Percentiles rank a stretch among this genome's conserved stretches.
Evolutionary conservation across 306 rosid genomes (phyloP).

Genomic region (Cucumis melo): DNA sequence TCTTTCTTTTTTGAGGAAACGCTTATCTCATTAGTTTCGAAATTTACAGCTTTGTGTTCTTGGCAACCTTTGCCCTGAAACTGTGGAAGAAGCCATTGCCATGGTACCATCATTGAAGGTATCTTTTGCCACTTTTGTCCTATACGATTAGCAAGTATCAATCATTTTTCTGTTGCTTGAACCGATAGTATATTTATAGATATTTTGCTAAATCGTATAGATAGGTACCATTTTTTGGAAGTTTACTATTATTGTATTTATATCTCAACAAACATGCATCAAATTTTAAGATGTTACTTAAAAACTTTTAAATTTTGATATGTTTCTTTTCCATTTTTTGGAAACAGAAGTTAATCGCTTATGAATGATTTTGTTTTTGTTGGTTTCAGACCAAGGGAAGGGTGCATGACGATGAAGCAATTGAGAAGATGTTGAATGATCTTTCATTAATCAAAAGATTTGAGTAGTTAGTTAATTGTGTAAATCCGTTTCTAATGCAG

Average conservation of each 20-base stretch:
- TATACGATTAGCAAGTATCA: too few relatives aligned
- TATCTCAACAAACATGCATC: too few relatives aligned
- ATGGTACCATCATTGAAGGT: conserved; percentile 98
- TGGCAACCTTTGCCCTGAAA: conserved; percentile 97
- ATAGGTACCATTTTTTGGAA: too few relatives aligned
- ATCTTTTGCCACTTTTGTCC: neutral
- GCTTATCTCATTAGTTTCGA: neutral
- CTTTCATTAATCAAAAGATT: conserved; percentile 78
- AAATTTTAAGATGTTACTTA: too few relatives aligned
- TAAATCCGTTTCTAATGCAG: neutral
- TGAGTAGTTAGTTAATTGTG: conserved; percentile 23
- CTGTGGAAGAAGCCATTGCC: conserved; percentile 98
- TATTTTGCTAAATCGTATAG: neutral
- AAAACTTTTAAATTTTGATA: too few relatives aligned
- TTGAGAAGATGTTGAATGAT: conserved; percentile 84
- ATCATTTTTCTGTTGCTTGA: neutral
- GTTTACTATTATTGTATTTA: too few relatives aligned
- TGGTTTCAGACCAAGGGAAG: conserved; percentile 75
- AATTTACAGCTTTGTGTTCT: conserved; percentile 81
- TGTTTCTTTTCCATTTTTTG: too few relatives aligned
- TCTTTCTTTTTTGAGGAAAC: neutral
- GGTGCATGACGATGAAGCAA: conserved; percentile 81
- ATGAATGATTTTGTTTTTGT: neutral
- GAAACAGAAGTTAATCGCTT: neutral
- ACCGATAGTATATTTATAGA: neutral